Base-by-base conservation (phyloP, 495 filamentous ascomycete genomes). In the Podospora didyma region DNA sequence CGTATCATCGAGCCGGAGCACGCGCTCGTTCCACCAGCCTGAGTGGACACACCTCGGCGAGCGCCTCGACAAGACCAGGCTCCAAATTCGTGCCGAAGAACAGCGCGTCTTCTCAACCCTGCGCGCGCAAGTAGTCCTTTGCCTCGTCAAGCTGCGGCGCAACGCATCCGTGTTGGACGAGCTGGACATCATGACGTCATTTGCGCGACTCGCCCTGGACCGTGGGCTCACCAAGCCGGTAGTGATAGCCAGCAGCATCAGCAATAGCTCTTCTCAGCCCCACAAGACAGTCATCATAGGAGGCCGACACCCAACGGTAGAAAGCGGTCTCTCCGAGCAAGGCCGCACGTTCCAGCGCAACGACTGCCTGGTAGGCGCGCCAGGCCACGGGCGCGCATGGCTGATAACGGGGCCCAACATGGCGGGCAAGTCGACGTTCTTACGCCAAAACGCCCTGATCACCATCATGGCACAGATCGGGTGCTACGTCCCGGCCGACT, bases 331-430 rank as follows among this genome's bases (percentile, higher is more conserved):
- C 0, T 78, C 82, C 56, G 85, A 89, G 51, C 84, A 91, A 66
- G 94, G 94, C 2, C 82, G 90, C 28, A 83, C 75, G 2, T 98
- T 98, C 63, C 86, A 89, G 26, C 80, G 84, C 50, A 98, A 98
- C 54, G 89, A 96, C 71, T 95, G 91, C 75, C 79, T 88, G 44
- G 71, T 97, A 16, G 88, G 87, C 44, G 37, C 53, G 4, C 59
- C 56, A 7, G 79, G 76, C 22, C 63, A 75, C 39, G 88, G 93
- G 61, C 76, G 82, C 3, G 79, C 92, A 42, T 93, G 89, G 87
- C 81, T 98, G 23, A 89, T 98, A 59, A 97, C 93, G 1, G 94
- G 94, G 0, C 94, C 95, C n/a, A 98, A 98, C 75, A 98, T 98
- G 94, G 95, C 87, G 6, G 94, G 94, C 26, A 98, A 98, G 73